Evolutionary conservation across 345 rosid species (phyloP), one percentile per base, ranked within the genome.

Genomic region (Eucalyptus camaldulensis): DNA sequence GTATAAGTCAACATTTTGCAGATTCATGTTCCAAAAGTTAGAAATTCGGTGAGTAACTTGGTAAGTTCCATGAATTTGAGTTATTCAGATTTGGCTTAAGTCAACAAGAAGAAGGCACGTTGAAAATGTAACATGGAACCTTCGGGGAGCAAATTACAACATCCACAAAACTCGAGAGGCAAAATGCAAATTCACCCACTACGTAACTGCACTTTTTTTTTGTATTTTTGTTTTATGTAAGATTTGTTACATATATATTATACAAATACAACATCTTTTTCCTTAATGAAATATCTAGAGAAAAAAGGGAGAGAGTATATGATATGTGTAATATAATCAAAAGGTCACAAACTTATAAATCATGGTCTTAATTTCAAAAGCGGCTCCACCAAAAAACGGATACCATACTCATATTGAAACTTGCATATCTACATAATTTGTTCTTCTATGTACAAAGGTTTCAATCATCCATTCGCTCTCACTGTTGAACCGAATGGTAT

Each of bases 381-480:
- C 6, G 4, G 21, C 19, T n/a, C 10, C 22, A 69, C 43, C 13
- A 10, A 17, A 72, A 6, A 2, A 22, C 25, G 19, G 2, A 72
- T 9, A 19, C 13, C 25, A 0, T 37, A 10, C 5, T 37, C 27
- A 72, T 3, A 1, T 10, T 0, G 3, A 19, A 72, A 72, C 5
- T 19, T 10, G 27, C 25, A 21, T 10, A 21, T 19, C 1, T 2
- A 6, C 2, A 21, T 11, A 19, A 76, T 19, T 76, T 44, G 27
- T 2, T 11, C 14, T 21, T 11, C 5, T 6, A 33, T 2, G 2
- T 19, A 33, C 22, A 16, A 19, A 69, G 80, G 24, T 5, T 33
- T 69, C 7, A 8, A 31, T 69, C 43, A 9, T 33, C 4, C 43
- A 33, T 8, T 21, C 2, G 4, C 2, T 8, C 80, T 31, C 1